Evolutionary conservation across 495 filamentous ascomycete genomes (phyloP), one percentile per base, ranked within the genome.

Genomic region (Pseudevernia furfuracea): DNA sequence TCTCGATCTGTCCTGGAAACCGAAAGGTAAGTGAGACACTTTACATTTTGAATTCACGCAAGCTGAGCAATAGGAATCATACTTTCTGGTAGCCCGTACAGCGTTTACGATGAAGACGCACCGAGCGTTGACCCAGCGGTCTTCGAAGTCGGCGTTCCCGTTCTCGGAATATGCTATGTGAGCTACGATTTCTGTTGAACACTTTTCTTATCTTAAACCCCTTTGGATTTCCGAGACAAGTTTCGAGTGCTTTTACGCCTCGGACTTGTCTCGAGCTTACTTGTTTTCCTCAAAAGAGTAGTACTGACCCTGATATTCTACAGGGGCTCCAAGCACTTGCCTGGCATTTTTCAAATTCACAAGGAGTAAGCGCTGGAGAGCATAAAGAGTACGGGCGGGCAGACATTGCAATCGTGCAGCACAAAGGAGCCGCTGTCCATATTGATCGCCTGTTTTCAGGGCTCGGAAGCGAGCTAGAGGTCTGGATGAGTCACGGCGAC

Each of bases 401-500:
- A 9, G 76, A 73, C 41, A 70, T 89, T 32, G 79, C 76, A 30
- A 73, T 84, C 21, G 74, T 77, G 28, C 77, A 77, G 49, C 77
- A 84, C 66, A 76, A 73, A n/a, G 74, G 73, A 44, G 69, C 74
- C 25, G 72, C 78, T 61, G 68, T 74, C 58, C 87, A 89, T 69
- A 84, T 90, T 56, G 84, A 93, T 71, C 77, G 77, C 48, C 82
- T 96, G 32, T 96, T 95, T 69, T 73, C 81, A 9, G 89, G 84
- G 10, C 71, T 96, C 0, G 84, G 83, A 53, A 82, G 87, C 63
- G 74, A 84, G 41, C 77, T 87, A 61, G 82, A 89, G 68, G 84
- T 88, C 10, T 96, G 84, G 81, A 96, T 96, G 92, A 89, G 85
- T 64, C 92, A 96, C 71, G 69, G 69, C 43, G 92, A 96, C 71